A percentile compares a stretch with the other conserved stretches of the same genome.
Conservation (phyloP, 2,329 filamentous ascomycete species). For the Penicillium sp. region DNA sequence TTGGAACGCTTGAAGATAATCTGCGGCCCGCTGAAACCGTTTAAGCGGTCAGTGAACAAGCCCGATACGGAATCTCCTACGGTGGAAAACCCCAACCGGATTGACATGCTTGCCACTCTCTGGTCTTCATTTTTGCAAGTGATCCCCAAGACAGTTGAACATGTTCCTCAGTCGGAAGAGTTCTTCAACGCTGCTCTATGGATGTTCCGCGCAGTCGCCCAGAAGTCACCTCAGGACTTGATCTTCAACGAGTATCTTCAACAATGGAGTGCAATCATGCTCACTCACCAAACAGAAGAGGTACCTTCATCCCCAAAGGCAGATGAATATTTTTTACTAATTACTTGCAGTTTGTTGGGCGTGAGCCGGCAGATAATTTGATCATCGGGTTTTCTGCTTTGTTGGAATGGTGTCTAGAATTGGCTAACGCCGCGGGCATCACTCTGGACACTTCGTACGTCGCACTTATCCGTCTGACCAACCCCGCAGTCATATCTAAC, state of each 20-base stretch:
- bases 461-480: background rate
- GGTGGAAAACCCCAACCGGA: constrained; percentile 29
- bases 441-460: constrained; percentile 36
- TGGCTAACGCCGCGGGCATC: constrained; percentile 34
- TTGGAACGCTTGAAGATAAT: constrained; percentile 40
- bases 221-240: constrained; percentile 36
- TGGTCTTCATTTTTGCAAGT: constrained; percentile 45
- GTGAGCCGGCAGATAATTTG: constrained; percentile 44
- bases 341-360: constrained; percentile 42
- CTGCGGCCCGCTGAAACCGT: constrained; percentile 32
- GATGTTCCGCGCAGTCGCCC: constrained; percentile 44
- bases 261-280: constrained; percentile 44
- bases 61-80: constrained; percentile 15
- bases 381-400: constrained; percentile 45
- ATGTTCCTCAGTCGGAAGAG: constrained; percentile 42
- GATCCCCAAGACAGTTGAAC: constrained; percentile 39
- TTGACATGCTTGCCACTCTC: constrained; percentile 44
- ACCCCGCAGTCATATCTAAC: background rate
- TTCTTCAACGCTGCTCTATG: constrained; percentile 46
- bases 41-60: constrained; percentile 27
- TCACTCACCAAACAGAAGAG: constrained; percentile 45
- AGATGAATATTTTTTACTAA: constrained; percentile 19
- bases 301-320: constrained; percentile 21
- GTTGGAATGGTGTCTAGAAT: constrained; percentile 42
- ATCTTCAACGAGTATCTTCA: constrained; percentile 41